Base-by-base conservation (phyloP, 108 stramenopile species). In the Cyclostephanos tholiformis region DNA sequence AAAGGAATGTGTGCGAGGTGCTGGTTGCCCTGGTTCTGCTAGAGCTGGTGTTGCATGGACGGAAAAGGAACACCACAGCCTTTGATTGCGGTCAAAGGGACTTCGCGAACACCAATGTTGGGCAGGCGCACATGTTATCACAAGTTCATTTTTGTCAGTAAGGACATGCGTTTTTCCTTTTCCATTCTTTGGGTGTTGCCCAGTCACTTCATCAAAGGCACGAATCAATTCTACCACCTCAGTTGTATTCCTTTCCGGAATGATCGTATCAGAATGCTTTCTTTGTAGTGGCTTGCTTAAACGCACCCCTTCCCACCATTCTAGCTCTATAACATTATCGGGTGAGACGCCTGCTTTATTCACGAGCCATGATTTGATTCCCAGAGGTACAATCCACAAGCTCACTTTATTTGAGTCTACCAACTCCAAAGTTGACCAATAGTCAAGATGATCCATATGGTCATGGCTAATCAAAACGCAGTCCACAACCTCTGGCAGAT, bases 41-140 rank as follows among this genome's bases (percentile, higher is more conserved):
- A 26, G 12, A 25, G 49, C 30, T n/a, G 66, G 71, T 35, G 71
- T 78, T 44, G 77, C 51, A n/a, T 57, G 56, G 41, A 93, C 77
- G 11, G 90, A 93, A 52, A 80, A 97, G 17, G 89, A 87, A 72
- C 93, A 91, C 97, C 97, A 98, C 52, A 98, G 72, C 22, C 97
- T 72, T 56, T 71, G 61, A 69, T 91, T 95, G 9, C 95, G 83
- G 69, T 98, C 97, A 46, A 90, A 96, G 22, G 93, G 85, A 2
- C 91, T 89, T 14, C 97, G 90, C 23, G 86, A 76, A 25, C 81
- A 81, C 97, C 97, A 98, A 69, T 98, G 97, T 69, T 95, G 93
- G 4, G 93, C 85, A 17, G 97, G 97, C 23, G 88, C 84, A 73
- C 92, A 93, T 1, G 94, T 93, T 25, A 88, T 65, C 6, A 60